Evolutionary conservation across 345 rosid species (phyloP).

Genomic region (Gynandropsis gynandra): DNA sequence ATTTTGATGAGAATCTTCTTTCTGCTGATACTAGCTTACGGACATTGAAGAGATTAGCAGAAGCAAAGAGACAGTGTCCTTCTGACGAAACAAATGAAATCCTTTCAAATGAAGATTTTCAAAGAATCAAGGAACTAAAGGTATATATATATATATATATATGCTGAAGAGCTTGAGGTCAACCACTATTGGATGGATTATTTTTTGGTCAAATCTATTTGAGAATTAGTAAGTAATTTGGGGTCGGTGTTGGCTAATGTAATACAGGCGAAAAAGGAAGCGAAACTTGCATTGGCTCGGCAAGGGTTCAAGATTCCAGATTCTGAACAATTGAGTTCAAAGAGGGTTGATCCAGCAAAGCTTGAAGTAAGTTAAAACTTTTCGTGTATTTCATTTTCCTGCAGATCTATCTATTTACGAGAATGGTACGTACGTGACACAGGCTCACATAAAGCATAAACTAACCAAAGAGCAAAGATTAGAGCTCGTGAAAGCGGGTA

Average conservation of each 20-base stretch:
- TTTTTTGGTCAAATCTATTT: neutral
- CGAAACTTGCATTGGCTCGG: conserved; percentile 51
- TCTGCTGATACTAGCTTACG: conserved; percentile 84
- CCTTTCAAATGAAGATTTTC: conserved; percentile 90
- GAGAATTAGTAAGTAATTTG: conserved; percentile 1
- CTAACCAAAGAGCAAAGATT: conserved; percentile 76
- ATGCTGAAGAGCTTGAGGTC: neutral
- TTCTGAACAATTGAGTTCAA: conserved; percentile 63
- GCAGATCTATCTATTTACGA: neutral
- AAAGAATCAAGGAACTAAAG: conserved; percentile 72
- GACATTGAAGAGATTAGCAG: conserved; percentile 73
- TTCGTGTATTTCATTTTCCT: conserved; percentile 5
- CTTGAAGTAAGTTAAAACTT: conserved; percentile 64
- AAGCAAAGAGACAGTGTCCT: conserved; percentile 32
- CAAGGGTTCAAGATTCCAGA: conserved; percentile 79
- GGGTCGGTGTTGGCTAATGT: no score
- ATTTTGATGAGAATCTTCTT: conserved; percentile 57
- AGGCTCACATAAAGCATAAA: conserved; percentile 82
- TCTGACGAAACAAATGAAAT: conserved; percentile 53
- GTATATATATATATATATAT: no score
- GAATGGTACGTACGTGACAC: neutral
- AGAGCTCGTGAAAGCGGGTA: conserved; percentile 72
- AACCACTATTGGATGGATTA: no score
- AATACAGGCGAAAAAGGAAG: conserved; percentile 63
- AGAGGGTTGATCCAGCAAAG: conserved; percentile 77